phyloP scores from a whole-genome alignment of 2,329 filamentous ascomycete species.

The Trichoderma atrobrunneum region DNA sequence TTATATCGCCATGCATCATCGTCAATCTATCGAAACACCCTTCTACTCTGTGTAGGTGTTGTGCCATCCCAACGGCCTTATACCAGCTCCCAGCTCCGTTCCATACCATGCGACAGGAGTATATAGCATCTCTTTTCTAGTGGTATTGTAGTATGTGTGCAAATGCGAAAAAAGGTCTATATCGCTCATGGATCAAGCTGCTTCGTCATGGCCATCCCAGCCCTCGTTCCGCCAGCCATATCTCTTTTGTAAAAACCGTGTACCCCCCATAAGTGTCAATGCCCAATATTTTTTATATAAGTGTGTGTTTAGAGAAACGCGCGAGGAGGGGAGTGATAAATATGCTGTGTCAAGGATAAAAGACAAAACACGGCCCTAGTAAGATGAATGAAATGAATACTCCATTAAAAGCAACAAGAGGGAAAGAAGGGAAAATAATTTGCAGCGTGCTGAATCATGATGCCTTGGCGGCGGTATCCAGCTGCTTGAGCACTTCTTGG shows the following conservation, averaged over 20 bases:
- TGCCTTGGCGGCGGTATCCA: slow-evolving; percentile 52
- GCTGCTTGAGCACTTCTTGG: slow-evolving; percentile 61
- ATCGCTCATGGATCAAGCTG: slow-evolving; percentile 10
- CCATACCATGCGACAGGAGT: background rate
- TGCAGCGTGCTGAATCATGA: slow-evolving; percentile 5
- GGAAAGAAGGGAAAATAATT: background rate
- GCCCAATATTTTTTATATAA: background rate
- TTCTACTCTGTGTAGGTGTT: background rate
- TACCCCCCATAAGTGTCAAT: background rate
- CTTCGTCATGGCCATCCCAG: background rate
- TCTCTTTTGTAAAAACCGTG: slow-evolving; percentile 9
- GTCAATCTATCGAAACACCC: slow-evolving; percentile 5
- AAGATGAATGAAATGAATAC: background rate
- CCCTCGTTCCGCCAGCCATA: background rate
- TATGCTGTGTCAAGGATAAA: background rate
- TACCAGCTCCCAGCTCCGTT: background rate
- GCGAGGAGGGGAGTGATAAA: background rate
- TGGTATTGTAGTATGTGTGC: background rate
- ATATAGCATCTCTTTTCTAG: slow-evolving; percentile 1
- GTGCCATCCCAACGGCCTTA: background rate
- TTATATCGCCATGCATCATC: slow-evolving; percentile 2
- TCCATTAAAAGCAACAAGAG: background rate
- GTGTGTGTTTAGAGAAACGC: background rate
- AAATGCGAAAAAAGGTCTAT: slow-evolving; percentile 12
- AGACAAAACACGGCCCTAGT: background rate